Percentiles rank a stretch among this genome's conserved stretches.
Evolutionary conservation across 768 basidiomycete genomes (phyloP).

Genomic region (Butyriboletus loyo): DNA sequence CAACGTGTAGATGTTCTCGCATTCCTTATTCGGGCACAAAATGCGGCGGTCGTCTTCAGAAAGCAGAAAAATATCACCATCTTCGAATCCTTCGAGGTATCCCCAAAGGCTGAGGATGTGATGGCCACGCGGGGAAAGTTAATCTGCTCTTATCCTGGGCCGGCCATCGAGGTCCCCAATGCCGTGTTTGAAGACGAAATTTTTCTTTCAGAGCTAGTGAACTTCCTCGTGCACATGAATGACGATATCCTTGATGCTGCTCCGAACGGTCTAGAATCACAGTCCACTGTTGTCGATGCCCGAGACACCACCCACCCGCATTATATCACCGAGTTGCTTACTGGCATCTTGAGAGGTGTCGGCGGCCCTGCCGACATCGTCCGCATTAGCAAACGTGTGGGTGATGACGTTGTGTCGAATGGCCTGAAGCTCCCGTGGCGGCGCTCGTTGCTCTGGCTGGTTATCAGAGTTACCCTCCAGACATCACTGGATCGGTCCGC

Average conservation of each 20-base stretch:
- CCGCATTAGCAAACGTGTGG: slow-evolving; percentile 16
- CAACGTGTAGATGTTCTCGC: slow-evolving; percentile 32
- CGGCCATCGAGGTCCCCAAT: slow-evolving; percentile 38
- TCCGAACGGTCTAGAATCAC: slow-evolving; percentile 38
- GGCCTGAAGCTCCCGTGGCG: slow-evolving; percentile 30
- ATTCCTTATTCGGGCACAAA: slow-evolving; percentile 25
- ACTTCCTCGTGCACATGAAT: slow-evolving; percentile 31
- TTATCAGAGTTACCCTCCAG: slow-evolving; percentile 33
- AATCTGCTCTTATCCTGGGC: slow-evolving; percentile 43
- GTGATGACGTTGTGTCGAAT: slow-evolving; percentile 29
- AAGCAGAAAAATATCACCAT: slow-evolving; percentile 24
- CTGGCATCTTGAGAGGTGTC: slow-evolving; percentile 43
- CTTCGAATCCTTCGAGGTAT: slow-evolving; percentile 39
- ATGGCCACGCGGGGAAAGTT: slow-evolving; percentile 43
- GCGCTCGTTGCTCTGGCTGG: slow-evolving; percentile 36
- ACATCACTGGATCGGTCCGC: slow-evolving; percentile 19
- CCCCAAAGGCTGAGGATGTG: slow-evolving; percentile 33
- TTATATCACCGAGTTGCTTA: slow-evolving; percentile 48
- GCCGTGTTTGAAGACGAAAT: slow-evolving; percentile 22
- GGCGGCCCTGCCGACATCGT: slow-evolving; percentile 27
- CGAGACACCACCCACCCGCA: slow-evolving; percentile 43
- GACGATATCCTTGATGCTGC: neutral
- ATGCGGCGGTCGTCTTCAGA: slow-evolving; percentile 46
- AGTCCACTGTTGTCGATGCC: slow-evolving; percentile 32
- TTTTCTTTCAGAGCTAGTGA: slow-evolving; percentile 36